A percentile compares a stretch with the other conserved stretches of the same genome.
Conservation (phyloP, 768 basidiomycete genomes). For the Boletus rufocinnamomeus region DNA sequence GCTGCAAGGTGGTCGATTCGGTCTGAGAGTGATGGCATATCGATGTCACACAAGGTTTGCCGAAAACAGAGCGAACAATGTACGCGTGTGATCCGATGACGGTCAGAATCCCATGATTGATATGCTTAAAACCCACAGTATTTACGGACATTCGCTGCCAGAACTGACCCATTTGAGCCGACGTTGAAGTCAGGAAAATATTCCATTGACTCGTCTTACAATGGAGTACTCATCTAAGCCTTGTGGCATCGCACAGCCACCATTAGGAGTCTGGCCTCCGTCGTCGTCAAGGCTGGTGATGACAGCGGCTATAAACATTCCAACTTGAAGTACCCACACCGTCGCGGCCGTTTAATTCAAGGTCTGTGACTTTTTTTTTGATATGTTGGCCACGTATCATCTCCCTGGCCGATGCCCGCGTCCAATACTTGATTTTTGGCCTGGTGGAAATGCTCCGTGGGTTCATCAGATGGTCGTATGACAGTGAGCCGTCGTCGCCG, state of each 20-base stretch:
- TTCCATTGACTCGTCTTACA: background rate
- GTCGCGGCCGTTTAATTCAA: slow-evolving; percentile 20
- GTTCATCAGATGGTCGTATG: slow-evolving; percentile 23
- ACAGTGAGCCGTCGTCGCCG: slow-evolving; percentile 25
- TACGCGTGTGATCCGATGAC: background rate
- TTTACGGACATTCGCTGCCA: background rate
- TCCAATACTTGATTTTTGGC: background rate
- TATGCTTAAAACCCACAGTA: background rate
- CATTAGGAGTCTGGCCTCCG: background rate
- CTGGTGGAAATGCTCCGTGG: slow-evolving; percentile 26
- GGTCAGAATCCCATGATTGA: background rate
- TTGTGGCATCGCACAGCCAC: slow-evolving; percentile 25
- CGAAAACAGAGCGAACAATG: background rate
- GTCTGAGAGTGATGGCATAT: slow-evolving; percentile 61
- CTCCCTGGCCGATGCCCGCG: slow-evolving; percentile 1
- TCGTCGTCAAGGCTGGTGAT: slow-evolving; percentile 4
- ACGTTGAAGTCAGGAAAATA: background rate
- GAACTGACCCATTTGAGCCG: background rate
- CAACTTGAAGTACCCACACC: background rate
- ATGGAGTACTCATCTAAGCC: too few relatives aligned
- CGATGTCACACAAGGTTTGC: background rate
- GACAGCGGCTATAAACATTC: slow-evolving; percentile 10
- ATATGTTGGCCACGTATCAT: slow-evolving; percentile 8
- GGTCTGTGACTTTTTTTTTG: slow-evolving; percentile 23
- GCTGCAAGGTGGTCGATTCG: slow-evolving; percentile 65